Evolutionary conservation across 768 basidiomycete species (phyloP), one percentile per base, ranked within the genome.

Genomic region (Termitomyces eurrhizus): DNA sequence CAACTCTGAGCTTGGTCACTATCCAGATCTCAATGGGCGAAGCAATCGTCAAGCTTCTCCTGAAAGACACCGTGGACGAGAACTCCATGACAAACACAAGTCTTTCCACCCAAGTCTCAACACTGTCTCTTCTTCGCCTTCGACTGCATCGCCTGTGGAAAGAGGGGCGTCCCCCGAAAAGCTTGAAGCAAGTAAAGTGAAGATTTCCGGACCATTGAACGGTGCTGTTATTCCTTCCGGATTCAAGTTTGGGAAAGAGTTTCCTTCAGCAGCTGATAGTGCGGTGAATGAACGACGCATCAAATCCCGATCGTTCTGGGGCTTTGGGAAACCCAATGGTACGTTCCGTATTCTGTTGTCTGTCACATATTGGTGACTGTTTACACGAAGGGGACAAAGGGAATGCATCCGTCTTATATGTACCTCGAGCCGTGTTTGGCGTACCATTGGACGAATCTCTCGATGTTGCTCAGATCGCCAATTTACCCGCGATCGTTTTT

Each of bases 241-340:
- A 0, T 93, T 89, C 80, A 95, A 95, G 74, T 98, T 95, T 69
- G 93, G 83, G 51, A 94, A 93, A 73, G 91, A 89, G 55, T 63
- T 72, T 3, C 72, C 81, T 50, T 70, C 80, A 16, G 69, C 81
- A 44, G 66, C 76, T 41, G 69, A 77, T 50, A 59, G 71, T 24
- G 66, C 72, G 42, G 67, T 72, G 52, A 86, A 70, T 61, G 93
- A 95, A 62, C 82, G 95, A 71, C 83, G 93, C 59, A 89, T 91
- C 24, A 95, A 95, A 76, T 94, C 92, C 61, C 84, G 92, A 52
- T 87, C 87, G 7, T 97, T 98, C 78, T 97, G 95, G 93, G 88
- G 87, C 69, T 97, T 96, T 70, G 90, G 92, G 32, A 83, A 85
- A 69, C 82, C 82, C 32, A 79, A 80, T 62, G 81, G 84, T 81